These are phyloP conservation scores for Salix udensis DNA, from an alignment of 345 rosid species.

Conservation along the genomic window DNA sequence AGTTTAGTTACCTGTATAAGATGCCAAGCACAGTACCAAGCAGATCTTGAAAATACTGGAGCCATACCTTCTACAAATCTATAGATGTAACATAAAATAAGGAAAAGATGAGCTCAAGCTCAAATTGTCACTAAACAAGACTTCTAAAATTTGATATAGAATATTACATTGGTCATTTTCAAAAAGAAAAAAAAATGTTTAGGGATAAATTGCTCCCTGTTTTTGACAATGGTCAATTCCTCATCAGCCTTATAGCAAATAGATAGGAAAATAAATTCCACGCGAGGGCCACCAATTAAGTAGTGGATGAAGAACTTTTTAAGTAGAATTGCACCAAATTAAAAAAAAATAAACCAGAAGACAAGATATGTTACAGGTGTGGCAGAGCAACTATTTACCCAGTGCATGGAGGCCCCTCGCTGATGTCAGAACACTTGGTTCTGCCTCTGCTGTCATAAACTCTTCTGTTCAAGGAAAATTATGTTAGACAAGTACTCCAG, in stretches of 20 bases:
- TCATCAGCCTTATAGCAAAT: background rate
- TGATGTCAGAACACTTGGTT: conserved; percentile 67
- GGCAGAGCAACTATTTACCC: conserved; percentile 48
- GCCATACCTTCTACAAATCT: conserved; percentile 99
- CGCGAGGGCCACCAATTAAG: background rate
- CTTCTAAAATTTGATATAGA: background rate
- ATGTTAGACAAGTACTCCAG: conserved; percentile 14
- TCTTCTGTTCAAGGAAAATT: conserved; percentile 52
- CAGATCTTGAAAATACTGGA: conserved; percentile 95
- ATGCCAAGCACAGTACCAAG: conserved; percentile 99
- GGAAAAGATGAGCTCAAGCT: background rate
- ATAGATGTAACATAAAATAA: conserved; percentile 8
- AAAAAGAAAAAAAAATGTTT: background rate
- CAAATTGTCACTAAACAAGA: background rate
- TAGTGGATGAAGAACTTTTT: background rate
- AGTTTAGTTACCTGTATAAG: conserved; percentile 73
- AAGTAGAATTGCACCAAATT: background rate
- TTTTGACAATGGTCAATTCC: background rate
- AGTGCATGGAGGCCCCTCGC: conserved; percentile 97
- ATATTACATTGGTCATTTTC: background rate
- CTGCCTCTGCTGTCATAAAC: conserved; percentile 80
- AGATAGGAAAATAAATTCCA: background rate
- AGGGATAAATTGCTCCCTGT: background rate
- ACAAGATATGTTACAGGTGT: background rate
- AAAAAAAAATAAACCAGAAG: background rate